Evolutionary conservation across 768 basidiomycete species (phyloP).

Genomic region (Rubroboletus satanas): DNA sequence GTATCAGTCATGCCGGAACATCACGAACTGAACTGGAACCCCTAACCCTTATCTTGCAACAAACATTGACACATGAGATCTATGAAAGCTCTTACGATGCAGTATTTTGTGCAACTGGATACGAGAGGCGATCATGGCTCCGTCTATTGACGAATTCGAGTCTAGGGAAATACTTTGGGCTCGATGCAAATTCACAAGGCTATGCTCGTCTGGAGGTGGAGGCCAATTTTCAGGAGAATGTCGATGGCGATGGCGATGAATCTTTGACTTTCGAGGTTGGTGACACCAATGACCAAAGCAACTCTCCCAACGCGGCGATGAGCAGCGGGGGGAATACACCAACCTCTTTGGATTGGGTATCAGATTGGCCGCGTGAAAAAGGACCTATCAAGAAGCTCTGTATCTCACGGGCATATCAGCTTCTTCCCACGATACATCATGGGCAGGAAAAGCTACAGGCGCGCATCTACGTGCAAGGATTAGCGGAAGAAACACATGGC

Average conservation of each 20-base stretch:
- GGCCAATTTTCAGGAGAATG: not conserved
- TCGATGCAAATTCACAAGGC: slow-evolving; percentile 14
- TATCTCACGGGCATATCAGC: slow-evolving; percentile 42
- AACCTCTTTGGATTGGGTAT: slow-evolving; percentile 14
- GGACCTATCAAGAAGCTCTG: slow-evolving; percentile 13
- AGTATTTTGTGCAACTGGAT: slow-evolving; percentile 52
- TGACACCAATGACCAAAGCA: not conserved
- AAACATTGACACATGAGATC: slow-evolving; percentile 34
- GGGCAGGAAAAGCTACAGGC: slow-evolving; percentile 12
- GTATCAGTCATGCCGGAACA: not conserved
- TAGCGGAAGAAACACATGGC: slow-evolving; percentile 37
- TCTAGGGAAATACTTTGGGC: slow-evolving; percentile 37
- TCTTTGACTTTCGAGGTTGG: slow-evolving; percentile 4
- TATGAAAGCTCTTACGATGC: slow-evolving; percentile 40
- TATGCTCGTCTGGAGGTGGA: slow-evolving; percentile 10
- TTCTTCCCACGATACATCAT: slow-evolving; percentile 28
- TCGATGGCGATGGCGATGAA: not conserved
- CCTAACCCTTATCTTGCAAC: slow-evolving; percentile 32
- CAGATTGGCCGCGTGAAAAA: slow-evolving; percentile 23
- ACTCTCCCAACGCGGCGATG: not conserved
- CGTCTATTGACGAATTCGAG: slow-evolving; percentile 38
- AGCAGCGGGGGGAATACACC: slow-evolving; percentile 11
- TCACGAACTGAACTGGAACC: not conserved
- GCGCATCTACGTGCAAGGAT: slow-evolving; percentile 37
- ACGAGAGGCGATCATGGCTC: slow-evolving; percentile 47